Conservation (phyloP, 2,329 filamentous ascomycete species). For the Xylaria sp. region DNA sequence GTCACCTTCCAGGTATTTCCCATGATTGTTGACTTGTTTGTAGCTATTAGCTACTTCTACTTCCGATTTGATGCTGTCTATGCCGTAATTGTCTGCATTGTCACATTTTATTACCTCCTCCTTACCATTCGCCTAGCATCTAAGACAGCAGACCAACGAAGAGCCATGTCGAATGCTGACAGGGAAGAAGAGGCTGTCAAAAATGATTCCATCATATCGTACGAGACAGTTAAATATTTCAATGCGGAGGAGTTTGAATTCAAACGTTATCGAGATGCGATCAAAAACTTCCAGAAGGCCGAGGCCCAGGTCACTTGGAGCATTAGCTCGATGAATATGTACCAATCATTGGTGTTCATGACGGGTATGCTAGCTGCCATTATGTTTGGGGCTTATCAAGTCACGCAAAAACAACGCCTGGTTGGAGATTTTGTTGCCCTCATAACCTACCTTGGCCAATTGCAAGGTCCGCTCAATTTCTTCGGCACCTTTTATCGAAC, state of each 20-base stretch:
- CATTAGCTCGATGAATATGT: constrained; percentile 82
- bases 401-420: constrained; percentile 70
- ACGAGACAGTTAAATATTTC: constrained; percentile 94
- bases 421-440: constrained; percentile 79
- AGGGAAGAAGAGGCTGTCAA: constrained; percentile 97
- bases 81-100: constrained; percentile 86
- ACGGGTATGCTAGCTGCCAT: constrained; percentile 76
- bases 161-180: constrained; percentile 94
- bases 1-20: constrained; percentile 95
- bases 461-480: constrained; percentile 84
- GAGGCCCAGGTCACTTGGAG: constrained; percentile 82
- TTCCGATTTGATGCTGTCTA: constrained; percentile 87
- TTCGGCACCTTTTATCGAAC: constrained; percentile 96
- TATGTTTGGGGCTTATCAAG: constrained; percentile 80
- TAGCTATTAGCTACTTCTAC: constrained; percentile 86
- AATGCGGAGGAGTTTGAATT: constrained; percentile 86
- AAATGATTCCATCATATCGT: constrained; percentile 98
- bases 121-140: constrained; percentile 96
- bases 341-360: constrained; percentile 83
- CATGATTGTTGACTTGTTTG: constrained; percentile 88
- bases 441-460: constrained; percentile 80
- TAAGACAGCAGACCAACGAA: constrained; percentile 87
- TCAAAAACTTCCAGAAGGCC: constrained; percentile 75
- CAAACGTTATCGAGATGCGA: constrained; percentile 74
- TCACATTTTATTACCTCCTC: constrained; percentile 96